Percentiles rank a stretch among this genome's conserved stretches.
Evolutionary conservation across 1,284 basidiomycete species (phyloP).

Genomic region (Neolentinus lepideus): DNA sequence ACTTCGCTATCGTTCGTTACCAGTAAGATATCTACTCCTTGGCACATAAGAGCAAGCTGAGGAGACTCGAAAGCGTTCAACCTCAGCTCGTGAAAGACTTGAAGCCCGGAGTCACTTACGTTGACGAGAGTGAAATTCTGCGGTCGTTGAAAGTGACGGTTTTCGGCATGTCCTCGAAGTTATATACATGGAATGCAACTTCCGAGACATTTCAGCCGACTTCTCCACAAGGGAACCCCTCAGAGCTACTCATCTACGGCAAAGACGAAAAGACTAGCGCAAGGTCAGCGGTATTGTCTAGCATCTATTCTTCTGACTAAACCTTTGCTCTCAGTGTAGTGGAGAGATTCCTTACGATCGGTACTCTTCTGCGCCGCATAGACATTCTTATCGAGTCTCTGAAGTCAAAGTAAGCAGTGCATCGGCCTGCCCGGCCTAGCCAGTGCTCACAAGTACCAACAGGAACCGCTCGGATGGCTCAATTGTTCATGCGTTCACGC

Average conservation of each 20-base stretch:
- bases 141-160: conserved; percentile 44
- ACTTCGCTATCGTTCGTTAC: conserved; percentile 35
- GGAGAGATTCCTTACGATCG: conserved; percentile 55
- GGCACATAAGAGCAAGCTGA: neutral
- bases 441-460: neutral
- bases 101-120: conserved; percentile 30
- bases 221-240: conserved; percentile 19
- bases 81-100: conserved; percentile 27
- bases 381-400: conserved; percentile 42
- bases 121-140: conserved; percentile 40
- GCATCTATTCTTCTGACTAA: neutral
- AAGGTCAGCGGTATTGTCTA: conserved; percentile 28
- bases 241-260: conserved; percentile 40
- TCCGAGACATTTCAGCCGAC: conserved; percentile 40
- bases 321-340: conserved; percentile 34
- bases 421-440: neutral
- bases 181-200: conserved; percentile 51
- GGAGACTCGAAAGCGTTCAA: conserved; percentile 23
- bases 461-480: conserved; percentile 28
- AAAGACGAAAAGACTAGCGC: conserved; percentile 44
- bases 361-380: conserved; percentile 55
- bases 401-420: conserved; percentile 21
- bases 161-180: conserved; percentile 55
- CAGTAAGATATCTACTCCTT: conserved; percentile 35
- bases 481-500: conserved; percentile 56